phyloP scores from a whole-genome alignment of 2,329 filamentous ascomycete genomes.

The Colletotrichum chrysophilum region DNA sequence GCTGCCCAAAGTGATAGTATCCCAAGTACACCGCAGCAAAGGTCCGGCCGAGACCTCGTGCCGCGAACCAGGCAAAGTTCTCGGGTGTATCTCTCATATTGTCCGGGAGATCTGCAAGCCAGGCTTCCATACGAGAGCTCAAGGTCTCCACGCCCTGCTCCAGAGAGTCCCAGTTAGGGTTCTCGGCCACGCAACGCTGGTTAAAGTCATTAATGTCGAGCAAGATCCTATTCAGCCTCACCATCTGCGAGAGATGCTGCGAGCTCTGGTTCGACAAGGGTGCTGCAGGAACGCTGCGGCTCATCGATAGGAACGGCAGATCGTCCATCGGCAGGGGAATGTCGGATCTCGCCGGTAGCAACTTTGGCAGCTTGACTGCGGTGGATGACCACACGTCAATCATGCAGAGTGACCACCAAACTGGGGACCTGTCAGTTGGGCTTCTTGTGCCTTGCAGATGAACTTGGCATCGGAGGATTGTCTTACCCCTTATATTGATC shows the following conservation, averaged over 20 bases:
- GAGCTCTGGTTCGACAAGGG: constrained; percentile 17
- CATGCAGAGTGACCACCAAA: constrained; percentile 28
- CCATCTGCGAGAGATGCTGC: constrained; percentile 33
- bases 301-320: constrained; percentile 31
- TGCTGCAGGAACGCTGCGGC: background rate
- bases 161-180: constrained; percentile 32
- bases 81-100: constrained; percentile 40
- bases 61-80: constrained; percentile 41
- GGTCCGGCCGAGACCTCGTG: constrained; percentile 42
- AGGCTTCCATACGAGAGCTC: constrained; percentile 35
- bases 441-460: constrained; percentile 10
- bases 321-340: constrained; percentile 42
- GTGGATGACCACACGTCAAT: constrained; percentile 27
- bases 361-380: constrained; percentile 27
- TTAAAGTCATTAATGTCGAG: constrained; percentile 45
- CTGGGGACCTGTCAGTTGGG: constrained; percentile 14
- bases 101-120: constrained; percentile 37
- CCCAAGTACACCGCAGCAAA: constrained; percentile 51
- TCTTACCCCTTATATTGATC: constrained; percentile 34
- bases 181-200: constrained; percentile 30
- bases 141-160: constrained; percentile 32
- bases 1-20: constrained; percentile 50
- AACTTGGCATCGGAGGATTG: background rate
- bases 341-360: constrained; percentile 24
- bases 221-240: constrained; percentile 36